Conservation (phyloP, 306 rosid genomes). For the Bauhinia variegata region DNA sequence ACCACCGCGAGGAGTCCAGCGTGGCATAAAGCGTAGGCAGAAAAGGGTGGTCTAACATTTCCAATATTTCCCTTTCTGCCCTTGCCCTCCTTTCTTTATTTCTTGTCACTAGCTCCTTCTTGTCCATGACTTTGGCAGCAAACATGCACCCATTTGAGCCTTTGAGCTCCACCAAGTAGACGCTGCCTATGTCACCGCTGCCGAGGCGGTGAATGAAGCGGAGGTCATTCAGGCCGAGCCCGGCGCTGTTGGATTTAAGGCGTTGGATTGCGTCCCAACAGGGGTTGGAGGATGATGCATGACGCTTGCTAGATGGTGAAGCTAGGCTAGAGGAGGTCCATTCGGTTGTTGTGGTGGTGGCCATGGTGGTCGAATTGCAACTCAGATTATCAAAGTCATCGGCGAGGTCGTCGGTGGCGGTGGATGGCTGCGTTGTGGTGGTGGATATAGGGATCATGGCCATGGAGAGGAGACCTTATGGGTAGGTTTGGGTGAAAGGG, state of each 20-base stretch:
- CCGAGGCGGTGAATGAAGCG: constrained; percentile 52
- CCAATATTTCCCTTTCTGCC: constrained; percentile 51
- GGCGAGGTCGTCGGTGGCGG: constrained; percentile 22
- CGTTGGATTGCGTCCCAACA: constrained; percentile 38
- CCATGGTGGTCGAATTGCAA: constrained; percentile 16
- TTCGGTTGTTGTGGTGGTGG: constrained; percentile 7
- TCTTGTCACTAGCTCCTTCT: constrained; percentile 44
- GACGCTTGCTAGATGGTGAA: constrained; percentile 19
- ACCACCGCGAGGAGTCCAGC: constrained; percentile 48
- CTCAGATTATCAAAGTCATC: constrained; percentile 33
- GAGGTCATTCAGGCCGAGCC: constrained; percentile 34
- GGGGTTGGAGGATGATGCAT: constrained; percentile 39
- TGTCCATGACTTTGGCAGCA: constrained; percentile 68
- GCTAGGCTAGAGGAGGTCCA: constrained; percentile 20
- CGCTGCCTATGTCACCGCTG: constrained; percentile 59
- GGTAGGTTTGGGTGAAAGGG: neutral
- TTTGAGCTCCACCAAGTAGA: constrained; percentile 56
- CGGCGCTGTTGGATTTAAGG: neutral
- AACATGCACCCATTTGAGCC: constrained; percentile 42
- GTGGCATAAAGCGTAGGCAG: constrained; percentile 53
- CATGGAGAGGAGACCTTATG: neutral
- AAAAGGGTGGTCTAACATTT: constrained; percentile 56
- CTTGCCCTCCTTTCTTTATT: constrained; percentile 48
- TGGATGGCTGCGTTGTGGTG: constrained; percentile 15
- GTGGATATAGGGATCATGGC: neutral